Percentiles rank a stretch among this genome's conserved stretches.
Conservation (phyloP, 805 yeast genomes). For the Saccharomyces jurei region DNA sequence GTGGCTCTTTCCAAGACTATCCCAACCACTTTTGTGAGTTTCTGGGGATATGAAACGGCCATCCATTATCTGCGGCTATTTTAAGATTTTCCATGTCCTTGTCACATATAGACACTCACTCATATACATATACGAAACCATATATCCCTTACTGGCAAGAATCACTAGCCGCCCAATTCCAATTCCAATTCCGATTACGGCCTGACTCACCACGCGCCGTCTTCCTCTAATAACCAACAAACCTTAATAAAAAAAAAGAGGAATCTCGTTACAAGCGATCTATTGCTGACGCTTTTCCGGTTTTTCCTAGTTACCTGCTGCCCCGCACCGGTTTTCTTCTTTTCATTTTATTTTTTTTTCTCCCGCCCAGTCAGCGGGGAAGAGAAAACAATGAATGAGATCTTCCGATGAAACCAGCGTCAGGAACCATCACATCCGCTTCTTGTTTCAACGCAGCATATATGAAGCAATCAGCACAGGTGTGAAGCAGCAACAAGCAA, state of each 20-base stretch:
- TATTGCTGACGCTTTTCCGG: not conserved
- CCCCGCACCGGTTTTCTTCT: not conserved
- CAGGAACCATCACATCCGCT: not conserved
- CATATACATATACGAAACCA: not conserved
- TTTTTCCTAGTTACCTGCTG: not conserved
- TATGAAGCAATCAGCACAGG: not conserved
- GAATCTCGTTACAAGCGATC: not conserved
- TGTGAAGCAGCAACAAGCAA: not conserved
- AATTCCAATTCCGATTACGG: too few relatives aligned
- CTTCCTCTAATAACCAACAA: not conserved
- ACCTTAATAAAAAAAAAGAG: not conserved
- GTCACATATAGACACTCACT: not conserved
- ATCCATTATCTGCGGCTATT: slow-evolving; percentile 8
- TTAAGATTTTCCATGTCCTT: not conserved
- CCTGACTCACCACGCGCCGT: not conserved
- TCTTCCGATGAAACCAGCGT: not conserved
- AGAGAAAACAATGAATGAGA: not conserved
- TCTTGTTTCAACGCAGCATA: not conserved
- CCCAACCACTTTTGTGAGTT: slow-evolving; percentile 63
- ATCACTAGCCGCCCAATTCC: not conserved
- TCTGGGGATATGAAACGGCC: slow-evolving; percentile 51
- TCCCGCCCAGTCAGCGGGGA: not conserved
- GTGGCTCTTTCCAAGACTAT: slow-evolving; percentile 71
- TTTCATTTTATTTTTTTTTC: not conserved
- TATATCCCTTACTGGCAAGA: not conserved